Evolutionary conservation across 805 yeast genomes (phyloP).

Genomic region (Metschnikowia santaceciliae): DNA sequence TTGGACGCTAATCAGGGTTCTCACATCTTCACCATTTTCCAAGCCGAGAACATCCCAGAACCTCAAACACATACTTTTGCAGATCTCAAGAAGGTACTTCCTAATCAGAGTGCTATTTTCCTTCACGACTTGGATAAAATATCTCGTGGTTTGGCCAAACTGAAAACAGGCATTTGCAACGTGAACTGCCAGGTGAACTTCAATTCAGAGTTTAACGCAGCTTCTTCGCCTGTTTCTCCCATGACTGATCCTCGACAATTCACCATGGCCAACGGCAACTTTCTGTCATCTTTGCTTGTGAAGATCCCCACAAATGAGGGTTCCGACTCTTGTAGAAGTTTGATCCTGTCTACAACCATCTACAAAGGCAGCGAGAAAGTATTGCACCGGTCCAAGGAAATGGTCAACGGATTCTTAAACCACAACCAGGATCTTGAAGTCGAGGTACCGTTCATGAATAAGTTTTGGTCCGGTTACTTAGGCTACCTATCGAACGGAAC

Average conservation of each 20-base stretch:
- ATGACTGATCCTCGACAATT: constrained; percentile 13
- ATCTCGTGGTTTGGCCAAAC: constrained; percentile 6
- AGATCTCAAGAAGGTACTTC: constrained; percentile 1
- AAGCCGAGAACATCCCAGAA: background rate
- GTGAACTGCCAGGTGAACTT: constrained; percentile 11
- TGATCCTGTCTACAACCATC: constrained; percentile 17
- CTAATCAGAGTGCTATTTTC: constrained; percentile 7
- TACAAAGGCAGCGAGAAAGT: constrained; percentile 18
- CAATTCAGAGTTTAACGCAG: background rate
- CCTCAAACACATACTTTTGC: background rate
- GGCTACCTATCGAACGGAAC: constrained; percentile 33
- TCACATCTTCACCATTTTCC: constrained; percentile 12
- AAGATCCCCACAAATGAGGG: constrained; percentile 1
- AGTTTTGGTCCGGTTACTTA: constrained; percentile 38
- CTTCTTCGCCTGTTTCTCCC: constrained; percentile 16
- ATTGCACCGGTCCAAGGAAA: constrained; percentile 24
- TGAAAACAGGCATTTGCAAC: constrained; percentile 9
- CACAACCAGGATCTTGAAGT: constrained; percentile 20
- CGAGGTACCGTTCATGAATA: constrained; percentile 34
- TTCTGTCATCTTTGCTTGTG: constrained; percentile 12
- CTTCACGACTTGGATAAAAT: constrained; percentile 7
- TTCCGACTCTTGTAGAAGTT: constrained; percentile 26
- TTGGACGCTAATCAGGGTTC: constrained; percentile 4
- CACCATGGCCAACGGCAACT: constrained; percentile 13
- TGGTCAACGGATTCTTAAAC: constrained; percentile 30